Evolutionary conservation across 257 asterid species (phyloP).

Genomic region (Knoxia roxburghii): DNA sequence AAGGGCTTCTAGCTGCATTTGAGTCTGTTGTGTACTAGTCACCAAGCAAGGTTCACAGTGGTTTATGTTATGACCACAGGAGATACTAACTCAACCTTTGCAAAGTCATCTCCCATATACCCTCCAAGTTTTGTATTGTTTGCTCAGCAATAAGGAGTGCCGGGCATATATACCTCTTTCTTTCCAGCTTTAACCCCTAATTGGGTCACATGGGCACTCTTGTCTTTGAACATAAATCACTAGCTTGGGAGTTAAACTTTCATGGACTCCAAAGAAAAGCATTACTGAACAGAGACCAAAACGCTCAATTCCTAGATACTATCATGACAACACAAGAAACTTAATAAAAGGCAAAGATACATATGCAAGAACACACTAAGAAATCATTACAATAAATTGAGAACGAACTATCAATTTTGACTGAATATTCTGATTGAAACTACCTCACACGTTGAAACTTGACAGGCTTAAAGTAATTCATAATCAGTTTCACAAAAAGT

Average conservation of each 20-base stretch:
- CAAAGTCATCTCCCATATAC: background rate
- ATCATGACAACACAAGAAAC: background rate
- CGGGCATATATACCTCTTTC: background rate
- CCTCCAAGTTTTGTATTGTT: background rate
- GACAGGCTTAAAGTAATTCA: background rate
- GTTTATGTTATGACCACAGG: background rate
- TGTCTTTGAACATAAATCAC: background rate
- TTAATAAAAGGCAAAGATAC: background rate
- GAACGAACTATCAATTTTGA: background rate
- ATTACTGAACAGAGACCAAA: background rate
- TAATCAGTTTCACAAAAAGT: background rate
- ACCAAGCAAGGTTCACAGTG: background rate
- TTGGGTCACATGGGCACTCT: background rate
- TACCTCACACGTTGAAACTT: background rate
- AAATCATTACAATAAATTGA: background rate
- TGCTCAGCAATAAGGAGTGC: background rate
- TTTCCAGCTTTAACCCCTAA: background rate
- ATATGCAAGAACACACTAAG: background rate
- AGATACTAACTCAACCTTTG: background rate
- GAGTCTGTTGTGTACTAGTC: background rate
- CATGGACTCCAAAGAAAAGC: background rate
- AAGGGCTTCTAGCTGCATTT: background rate
- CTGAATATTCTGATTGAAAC: background rate
- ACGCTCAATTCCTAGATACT: background rate
- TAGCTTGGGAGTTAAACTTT: background rate